Percentiles rank a stretch among this genome's conserved stretches.
phyloP scores from a whole-genome alignment of 495 filamentous ascomycete species.

The Podospora anserina region DNA sequence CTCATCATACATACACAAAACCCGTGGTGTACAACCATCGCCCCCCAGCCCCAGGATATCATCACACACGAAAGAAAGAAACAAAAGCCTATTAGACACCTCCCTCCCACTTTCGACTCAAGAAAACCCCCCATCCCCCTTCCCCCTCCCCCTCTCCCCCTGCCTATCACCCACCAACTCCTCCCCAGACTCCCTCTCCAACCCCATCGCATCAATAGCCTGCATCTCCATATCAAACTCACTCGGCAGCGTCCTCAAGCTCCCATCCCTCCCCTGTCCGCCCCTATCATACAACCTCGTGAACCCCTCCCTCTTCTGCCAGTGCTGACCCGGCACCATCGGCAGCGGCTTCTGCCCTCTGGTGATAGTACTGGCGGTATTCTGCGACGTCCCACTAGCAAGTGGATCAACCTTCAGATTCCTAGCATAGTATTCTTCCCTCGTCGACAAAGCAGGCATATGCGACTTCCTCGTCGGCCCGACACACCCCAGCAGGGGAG shows the following conservation, averaged over 20 bases:
- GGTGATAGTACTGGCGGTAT: not conserved
- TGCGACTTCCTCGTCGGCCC: not conserved
- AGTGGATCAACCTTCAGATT: not conserved
- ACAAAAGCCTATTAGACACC: no score
- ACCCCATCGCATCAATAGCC: slow-evolving; percentile 1
- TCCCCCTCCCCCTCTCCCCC: not conserved
- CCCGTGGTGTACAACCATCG: not conserved
- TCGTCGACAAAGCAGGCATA: not conserved
- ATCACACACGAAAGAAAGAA: not conserved
- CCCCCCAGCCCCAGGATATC: not conserved
- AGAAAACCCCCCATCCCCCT: not conserved
- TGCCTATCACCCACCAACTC: not conserved
- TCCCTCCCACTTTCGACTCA: not conserved
- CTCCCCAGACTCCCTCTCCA: not conserved
- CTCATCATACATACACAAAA: not conserved
- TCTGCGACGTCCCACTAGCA: not conserved
- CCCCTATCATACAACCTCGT: slow-evolving; percentile 8
- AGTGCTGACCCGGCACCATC: not conserved
- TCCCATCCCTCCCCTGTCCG: not conserved
- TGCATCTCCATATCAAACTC: slow-evolving; percentile 8
- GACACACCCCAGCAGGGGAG: slow-evolving; percentile 15
- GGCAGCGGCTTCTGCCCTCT: not conserved
- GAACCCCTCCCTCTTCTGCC: slow-evolving; percentile 1
- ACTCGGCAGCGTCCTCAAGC: not conserved
- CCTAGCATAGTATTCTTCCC: not conserved